Evolutionary conservation across 1,139 yeast genomes (phyloP).

Genomic region (Magnusiomyces suaveolens): DNA sequence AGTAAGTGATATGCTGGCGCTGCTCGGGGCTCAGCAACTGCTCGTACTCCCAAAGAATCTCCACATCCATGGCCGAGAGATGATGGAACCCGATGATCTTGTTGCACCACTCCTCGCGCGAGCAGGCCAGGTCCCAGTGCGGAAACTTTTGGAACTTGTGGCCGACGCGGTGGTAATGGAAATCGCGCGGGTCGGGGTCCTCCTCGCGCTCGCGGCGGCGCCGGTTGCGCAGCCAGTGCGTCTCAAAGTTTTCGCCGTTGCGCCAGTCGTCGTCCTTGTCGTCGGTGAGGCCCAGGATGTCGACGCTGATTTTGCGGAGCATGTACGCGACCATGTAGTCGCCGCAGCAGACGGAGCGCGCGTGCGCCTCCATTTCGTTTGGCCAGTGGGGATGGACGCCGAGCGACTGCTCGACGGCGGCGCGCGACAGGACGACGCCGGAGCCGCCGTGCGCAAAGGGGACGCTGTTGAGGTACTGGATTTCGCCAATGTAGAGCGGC

Average conservation of each 20-base stretch:
- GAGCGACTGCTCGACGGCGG: conserved; percentile 26
- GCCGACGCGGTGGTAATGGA: conserved; percentile 5
- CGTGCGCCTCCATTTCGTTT: conserved; percentile 22
- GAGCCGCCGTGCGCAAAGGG: conserved; percentile 35
- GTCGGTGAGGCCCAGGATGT: conserved; percentile 3
- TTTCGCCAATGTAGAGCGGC: conserved; percentile 29
- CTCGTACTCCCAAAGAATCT: conserved; percentile 24
- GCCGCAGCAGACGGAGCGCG: conserved; percentile 30
- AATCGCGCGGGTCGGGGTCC: neutral
- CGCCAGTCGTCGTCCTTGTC: conserved; percentile 13
- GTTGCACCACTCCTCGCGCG: conserved; percentile 19
- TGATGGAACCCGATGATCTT: conserved; percentile 25
- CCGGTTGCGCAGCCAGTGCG: conserved; percentile 2
- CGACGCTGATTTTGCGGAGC: conserved; percentile 17
- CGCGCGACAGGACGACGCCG: conserved; percentile 31
- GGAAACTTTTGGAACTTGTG: conserved; percentile 5
- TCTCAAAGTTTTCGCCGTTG: conserved; percentile 17
- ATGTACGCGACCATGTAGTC: conserved; percentile 30
- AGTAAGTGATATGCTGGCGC: conserved; percentile 15
- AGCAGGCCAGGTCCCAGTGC: conserved; percentile 5
- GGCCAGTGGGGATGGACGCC: conserved; percentile 22
- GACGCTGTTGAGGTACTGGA: conserved; percentile 18
- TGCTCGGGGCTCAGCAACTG: conserved; percentile 15
- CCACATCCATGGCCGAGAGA: conserved; percentile 19
- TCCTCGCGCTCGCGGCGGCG: conserved; percentile 2